Evolutionary conservation across 441 rosid species (phyloP).

Genomic region (Metrosideros polymorpha): DNA sequence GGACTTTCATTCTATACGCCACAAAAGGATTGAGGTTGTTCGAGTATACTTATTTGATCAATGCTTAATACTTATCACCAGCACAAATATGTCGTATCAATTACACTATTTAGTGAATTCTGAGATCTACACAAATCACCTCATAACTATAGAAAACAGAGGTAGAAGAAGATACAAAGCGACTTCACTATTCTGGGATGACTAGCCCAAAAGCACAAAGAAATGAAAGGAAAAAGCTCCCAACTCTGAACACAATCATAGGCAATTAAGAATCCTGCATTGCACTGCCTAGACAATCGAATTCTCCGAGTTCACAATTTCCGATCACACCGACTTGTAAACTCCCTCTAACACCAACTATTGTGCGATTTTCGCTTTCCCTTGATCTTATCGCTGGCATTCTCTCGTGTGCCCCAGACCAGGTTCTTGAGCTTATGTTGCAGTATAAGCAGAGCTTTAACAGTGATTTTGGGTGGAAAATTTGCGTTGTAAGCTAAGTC

Average conservation of each 20-base stretch:
- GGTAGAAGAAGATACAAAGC: not conserved
- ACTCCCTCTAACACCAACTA: not conserved
- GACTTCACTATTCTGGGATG: not conserved
- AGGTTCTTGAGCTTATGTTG: conserved; percentile 11
- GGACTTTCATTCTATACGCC: not conserved
- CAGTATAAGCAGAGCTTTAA: conserved; percentile 15
- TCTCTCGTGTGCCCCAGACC: not conserved
- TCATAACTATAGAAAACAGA: not conserved
- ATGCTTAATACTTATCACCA: not conserved
- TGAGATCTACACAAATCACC: not conserved
- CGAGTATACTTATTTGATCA: not conserved
- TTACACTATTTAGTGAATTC: not conserved
- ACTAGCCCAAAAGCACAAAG: not conserved
- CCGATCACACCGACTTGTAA: not conserved
- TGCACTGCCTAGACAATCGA: not conserved
- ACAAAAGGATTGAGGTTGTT: not conserved
- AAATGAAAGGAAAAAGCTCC: not conserved
- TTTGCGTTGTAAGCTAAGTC: conserved; percentile 24
- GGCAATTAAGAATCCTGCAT: not conserved
- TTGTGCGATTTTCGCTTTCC: not conserved
- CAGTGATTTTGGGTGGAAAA: conserved; percentile 23
- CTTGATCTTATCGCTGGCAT: not conserved
- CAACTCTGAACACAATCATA: not conserved
- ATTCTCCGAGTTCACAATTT: not conserved
- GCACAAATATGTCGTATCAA: not conserved